Base-by-base conservation (phyloP, 768 basidiomycete genomes). In the Myochromella boudieri region DNA sequence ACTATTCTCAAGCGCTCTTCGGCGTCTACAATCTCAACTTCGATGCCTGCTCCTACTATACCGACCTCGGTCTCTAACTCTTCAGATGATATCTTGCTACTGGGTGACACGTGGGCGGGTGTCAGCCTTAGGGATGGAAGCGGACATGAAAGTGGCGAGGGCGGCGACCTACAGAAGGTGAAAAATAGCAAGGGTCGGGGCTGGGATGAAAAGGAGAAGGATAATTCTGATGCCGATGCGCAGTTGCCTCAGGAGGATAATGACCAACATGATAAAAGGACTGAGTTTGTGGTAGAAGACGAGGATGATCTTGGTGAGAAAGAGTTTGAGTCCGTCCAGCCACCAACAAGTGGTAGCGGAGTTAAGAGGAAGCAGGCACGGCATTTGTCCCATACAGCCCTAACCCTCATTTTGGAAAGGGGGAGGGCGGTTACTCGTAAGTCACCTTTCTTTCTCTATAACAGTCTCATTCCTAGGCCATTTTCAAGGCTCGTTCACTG, bases 331-430 rank as follows among this genome's bases (percentile, higher is more conserved):
- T 60, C 51, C n/a, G n/a, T n/a, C n/a, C n/a, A n/a, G n/a, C n/a
- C n/a, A n/a, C n/a, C n/a, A n/a, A n/a, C n/a, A n/a, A n/a, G n/a
- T n/a, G n/a, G n/a, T n/a, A n/a, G n/a, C n/a, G n/a, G n/a, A n/a
- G n/a, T n/a, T 49, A 59, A 58, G 42, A 60, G 51, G 41, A 41
- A 53, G 54, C 27, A 52, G 31, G 53, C 44, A 34, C 63, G 58
- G 33, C 82, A 82, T 52, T 66, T 95, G 17, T 92, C 87, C 41
- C 90, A 94, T 63, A 75, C 84, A 3, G 85, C 87, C 4, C 74
- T 94, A 25, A 76, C 82, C 1, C 75, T 93, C 28, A 78, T 94
- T 44, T 73, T 95, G 28, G 91, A 93, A 66, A 78, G 91, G 29
- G 92, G 91, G 6, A 77, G 91, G 27, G 79, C 84, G 6, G 74